These are phyloP conservation scores for Rubia balearica DNA, from an alignment of 305 asterid species.

Conservation along the genomic window DNA sequence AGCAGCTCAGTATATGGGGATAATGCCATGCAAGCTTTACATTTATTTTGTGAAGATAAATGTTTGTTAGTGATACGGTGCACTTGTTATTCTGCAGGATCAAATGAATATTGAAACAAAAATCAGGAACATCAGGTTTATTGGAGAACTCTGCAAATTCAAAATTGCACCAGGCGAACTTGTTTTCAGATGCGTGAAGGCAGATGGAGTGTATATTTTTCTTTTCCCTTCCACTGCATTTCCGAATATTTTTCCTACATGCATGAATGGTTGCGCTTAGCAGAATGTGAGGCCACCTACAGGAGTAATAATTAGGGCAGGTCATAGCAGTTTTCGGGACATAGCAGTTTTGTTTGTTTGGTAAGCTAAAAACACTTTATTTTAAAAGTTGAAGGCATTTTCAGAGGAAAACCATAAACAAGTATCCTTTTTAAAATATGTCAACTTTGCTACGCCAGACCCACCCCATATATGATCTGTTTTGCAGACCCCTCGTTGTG, in stretches of 20 bases:
- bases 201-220: constrained; percentile 17
- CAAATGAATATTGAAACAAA: constrained; percentile 98
- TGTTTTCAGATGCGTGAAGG: constrained; percentile 91
- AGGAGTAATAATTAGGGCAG: no score
- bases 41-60: constrained; percentile 6
- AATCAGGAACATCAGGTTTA: constrained; percentile 88
- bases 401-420: no score
- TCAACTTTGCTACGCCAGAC: no score
- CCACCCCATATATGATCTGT: no score
- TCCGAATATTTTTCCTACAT: not conserved
- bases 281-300: not conserved
- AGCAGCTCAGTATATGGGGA: not conserved
- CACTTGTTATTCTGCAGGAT: constrained; percentile 55
- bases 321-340: no score
- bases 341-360: no score
- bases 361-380: no score
- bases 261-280: not conserved
- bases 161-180: constrained; percentile 85
- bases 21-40: constrained; percentile 12
- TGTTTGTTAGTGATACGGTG: constrained; percentile 13
- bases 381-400: no score
- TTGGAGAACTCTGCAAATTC: constrained; percentile 99
- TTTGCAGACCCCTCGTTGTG: not conserved
- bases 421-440: no score
- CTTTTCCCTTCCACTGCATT: not conserved